phyloP scores from a whole-genome alignment of 1,139 yeast species.

The Zygotorulaspora mrakii region DNA sequence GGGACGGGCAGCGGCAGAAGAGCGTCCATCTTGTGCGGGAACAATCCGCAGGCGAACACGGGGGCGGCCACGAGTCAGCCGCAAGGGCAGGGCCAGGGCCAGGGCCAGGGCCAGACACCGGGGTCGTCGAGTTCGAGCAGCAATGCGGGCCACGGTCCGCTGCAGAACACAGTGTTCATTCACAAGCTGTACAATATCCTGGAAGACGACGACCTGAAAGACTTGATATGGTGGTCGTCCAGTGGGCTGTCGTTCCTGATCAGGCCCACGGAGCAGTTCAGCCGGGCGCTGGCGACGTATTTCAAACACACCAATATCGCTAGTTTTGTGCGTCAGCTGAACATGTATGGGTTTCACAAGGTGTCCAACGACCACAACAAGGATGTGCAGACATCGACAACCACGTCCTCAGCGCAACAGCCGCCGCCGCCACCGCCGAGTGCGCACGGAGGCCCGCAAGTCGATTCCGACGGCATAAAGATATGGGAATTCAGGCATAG shows the following conservation, averaged over 20 bases:
- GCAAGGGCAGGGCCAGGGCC: conserved; percentile 3
- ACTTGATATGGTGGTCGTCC: conserved; percentile 51
- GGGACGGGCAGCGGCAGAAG: not conserved
- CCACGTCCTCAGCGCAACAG: too few relatives aligned
- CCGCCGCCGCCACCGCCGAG: conserved; percentile 10
- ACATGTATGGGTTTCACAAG: conserved; percentile 71
- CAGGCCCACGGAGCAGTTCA: conserved; percentile 53
- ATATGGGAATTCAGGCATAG: conserved; percentile 73
- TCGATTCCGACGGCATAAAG: conserved; percentile 25
- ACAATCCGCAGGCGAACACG: not conserved
- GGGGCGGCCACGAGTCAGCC: conserved; percentile 8
- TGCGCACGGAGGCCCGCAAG: not conserved
- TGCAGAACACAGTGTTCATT: conserved; percentile 51
- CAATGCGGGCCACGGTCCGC: conserved; percentile 8
- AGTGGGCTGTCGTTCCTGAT: conserved; percentile 44
- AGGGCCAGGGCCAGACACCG: conserved; percentile 4
- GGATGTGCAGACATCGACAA: conserved; percentile 10
- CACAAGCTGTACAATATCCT: conserved; percentile 63
- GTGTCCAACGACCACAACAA: conserved; percentile 45
- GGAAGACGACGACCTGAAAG: conserved; percentile 50
- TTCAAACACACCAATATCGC: conserved; percentile 78
- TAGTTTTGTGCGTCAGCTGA: conserved; percentile 71
- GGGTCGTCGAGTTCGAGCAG: conserved; percentile 2
- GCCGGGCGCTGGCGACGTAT: conserved; percentile 56
- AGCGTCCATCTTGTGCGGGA: not conserved